These are phyloP conservation scores for Astrocystis sublimbata DNA, from an alignment of 495 filamentous ascomycete species.

Conservation along the genomic window DNA sequence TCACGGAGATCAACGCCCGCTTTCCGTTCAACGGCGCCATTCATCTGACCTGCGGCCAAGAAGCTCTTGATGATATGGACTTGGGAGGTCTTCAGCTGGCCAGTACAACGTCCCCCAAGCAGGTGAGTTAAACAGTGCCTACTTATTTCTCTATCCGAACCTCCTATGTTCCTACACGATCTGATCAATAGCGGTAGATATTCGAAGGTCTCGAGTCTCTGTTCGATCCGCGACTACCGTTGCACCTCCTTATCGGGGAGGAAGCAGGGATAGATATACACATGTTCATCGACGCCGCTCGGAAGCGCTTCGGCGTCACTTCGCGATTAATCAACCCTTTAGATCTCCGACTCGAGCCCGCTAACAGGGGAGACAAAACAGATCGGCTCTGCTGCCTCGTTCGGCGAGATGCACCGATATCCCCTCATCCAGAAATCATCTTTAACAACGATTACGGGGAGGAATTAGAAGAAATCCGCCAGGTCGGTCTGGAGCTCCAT, in stretches of 20 bases:
- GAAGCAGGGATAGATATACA: slow-evolving; percentile 39
- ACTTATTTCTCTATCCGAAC: too few relatives aligned
- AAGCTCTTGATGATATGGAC: slow-evolving; percentile 19
- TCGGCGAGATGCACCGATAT: background rate
- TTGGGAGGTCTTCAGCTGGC: background rate
- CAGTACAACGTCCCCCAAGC: background rate
- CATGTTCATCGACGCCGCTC: slow-evolving; percentile 30
- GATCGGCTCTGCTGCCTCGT: slow-evolving; percentile 33
- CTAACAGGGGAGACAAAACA: slow-evolving; percentile 6
- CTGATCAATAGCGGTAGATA: slow-evolving; percentile 15
- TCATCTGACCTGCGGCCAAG: slow-evolving; percentile 25
- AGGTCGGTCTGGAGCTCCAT: slow-evolving; percentile 46
- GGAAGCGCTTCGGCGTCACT: slow-evolving; percentile 23
- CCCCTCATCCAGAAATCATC: slow-evolving; percentile 8
- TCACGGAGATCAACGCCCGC: slow-evolving; percentile 51
- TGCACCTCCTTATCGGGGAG: slow-evolving; percentile 41
- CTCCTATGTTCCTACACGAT: background rate
- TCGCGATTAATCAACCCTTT: slow-evolving; percentile 17
- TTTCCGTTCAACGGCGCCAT: slow-evolving; percentile 46
- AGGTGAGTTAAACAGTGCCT: background rate
- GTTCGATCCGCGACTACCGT: slow-evolving; percentile 19
- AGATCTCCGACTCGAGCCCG: slow-evolving; percentile 23
- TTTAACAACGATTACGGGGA: slow-evolving; percentile 27
- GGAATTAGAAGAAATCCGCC: slow-evolving; percentile 39
- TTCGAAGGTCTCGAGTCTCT: slow-evolving; percentile 29